These are phyloP conservation scores for Globisporangium okanoganense DNA, from an alignment of 352 stramenopile genomes.

Conservation along the genomic window DNA sequence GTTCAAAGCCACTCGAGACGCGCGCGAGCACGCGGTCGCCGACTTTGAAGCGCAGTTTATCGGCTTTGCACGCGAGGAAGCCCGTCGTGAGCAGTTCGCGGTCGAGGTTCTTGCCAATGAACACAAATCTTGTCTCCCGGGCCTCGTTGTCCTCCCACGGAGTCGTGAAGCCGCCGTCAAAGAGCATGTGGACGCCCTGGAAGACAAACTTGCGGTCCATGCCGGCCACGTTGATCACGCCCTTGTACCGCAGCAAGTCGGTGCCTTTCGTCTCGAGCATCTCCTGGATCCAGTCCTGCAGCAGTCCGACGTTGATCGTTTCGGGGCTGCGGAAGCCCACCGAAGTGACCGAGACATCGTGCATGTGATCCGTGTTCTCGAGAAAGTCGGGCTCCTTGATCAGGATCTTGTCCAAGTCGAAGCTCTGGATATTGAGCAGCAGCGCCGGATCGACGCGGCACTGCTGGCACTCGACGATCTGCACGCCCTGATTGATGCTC, in stretches of 20 bases:
- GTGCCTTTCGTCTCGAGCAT: slow-evolving; percentile 87
- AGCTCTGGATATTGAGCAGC: slow-evolving; percentile 45
- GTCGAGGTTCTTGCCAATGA: slow-evolving; percentile 92
- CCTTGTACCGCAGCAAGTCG: slow-evolving; percentile 94
- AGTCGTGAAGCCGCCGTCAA: slow-evolving; percentile 88
- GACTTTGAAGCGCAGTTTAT: slow-evolving; percentile 33
- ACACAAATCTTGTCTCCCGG: slow-evolving; percentile 92
- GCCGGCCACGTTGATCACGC: slow-evolving; percentile 90
- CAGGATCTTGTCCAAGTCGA: slow-evolving; percentile 44
- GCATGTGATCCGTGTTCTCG: slow-evolving; percentile 30
- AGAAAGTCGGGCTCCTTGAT: slow-evolving; percentile 52
- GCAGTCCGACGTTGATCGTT: slow-evolving; percentile 85
- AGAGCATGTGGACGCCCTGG: slow-evolving; percentile 96
- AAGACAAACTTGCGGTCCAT: slow-evolving; percentile 94
- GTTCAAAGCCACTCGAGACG: slow-evolving; percentile 34
- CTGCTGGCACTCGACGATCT: slow-evolving; percentile 45
- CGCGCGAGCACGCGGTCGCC: slow-evolving; percentile 41
- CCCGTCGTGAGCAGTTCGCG: slow-evolving; percentile 42
- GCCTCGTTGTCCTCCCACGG: slow-evolving; percentile 80
- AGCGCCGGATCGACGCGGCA: slow-evolving; percentile 35
- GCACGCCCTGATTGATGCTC: slow-evolving; percentile 50
- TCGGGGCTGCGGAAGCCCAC: slow-evolving; percentile 34
- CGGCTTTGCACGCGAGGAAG: slow-evolving; percentile 40
- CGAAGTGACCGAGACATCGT: slow-evolving; percentile 40
- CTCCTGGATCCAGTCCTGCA: slow-evolving; percentile 96